These are phyloP conservation scores for Kregervanrija fluxuum DNA, from an alignment of 805 yeast species.

Conservation along the genomic window DNA sequence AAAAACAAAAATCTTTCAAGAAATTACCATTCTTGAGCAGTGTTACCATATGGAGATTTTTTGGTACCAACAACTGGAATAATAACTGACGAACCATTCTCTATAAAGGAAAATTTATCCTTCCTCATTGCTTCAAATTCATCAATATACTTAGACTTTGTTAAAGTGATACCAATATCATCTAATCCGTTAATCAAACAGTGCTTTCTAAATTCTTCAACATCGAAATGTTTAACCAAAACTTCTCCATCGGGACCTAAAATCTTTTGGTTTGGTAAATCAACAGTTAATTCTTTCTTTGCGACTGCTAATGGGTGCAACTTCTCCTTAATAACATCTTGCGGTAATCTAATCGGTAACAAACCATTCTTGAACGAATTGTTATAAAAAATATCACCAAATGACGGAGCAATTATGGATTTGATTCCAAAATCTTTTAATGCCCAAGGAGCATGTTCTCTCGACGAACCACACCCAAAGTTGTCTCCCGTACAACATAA, in stretches of 20 bases:
- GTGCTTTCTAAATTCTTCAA: slow-evolving; percentile 90
- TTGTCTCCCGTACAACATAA: slow-evolving; percentile 92
- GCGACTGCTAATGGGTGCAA: slow-evolving; percentile 74
- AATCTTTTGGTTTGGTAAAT: slow-evolving; percentile 82
- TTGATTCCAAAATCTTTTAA: slow-evolving; percentile 95
- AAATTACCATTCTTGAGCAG: slow-evolving; percentile 66
- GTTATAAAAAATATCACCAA: slow-evolving; percentile 96
- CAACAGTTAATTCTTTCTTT: slow-evolving; percentile 68
- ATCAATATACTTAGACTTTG: slow-evolving; percentile 71
- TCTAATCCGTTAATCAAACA: slow-evolving; percentile 92
- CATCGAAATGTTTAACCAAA: slow-evolving; percentile 74
- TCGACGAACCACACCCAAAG: slow-evolving; percentile 98
- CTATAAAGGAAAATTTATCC: slow-evolving; percentile 82
- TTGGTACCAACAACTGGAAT: slow-evolving; percentile 61
- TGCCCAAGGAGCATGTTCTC: slow-evolving; percentile 99
- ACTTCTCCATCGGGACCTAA: slow-evolving; percentile 59
- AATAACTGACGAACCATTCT: slow-evolving; percentile 67
- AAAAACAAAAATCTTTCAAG: neutral
- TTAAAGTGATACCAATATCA: slow-evolving; percentile 92
- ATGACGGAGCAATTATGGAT: slow-evolving; percentile 94
- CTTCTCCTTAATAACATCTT: slow-evolving; percentile 61
- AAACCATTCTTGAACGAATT: slow-evolving; percentile 95
- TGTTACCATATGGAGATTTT: slow-evolving; percentile 58
- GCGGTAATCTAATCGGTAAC: slow-evolving; percentile 86
- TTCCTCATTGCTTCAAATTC: slow-evolving; percentile 74